Evolutionary conservation across 148 eudicot genomes (phyloP), one percentile per base, ranked within the genome.

Genomic region (Silene latifolia): DNA sequence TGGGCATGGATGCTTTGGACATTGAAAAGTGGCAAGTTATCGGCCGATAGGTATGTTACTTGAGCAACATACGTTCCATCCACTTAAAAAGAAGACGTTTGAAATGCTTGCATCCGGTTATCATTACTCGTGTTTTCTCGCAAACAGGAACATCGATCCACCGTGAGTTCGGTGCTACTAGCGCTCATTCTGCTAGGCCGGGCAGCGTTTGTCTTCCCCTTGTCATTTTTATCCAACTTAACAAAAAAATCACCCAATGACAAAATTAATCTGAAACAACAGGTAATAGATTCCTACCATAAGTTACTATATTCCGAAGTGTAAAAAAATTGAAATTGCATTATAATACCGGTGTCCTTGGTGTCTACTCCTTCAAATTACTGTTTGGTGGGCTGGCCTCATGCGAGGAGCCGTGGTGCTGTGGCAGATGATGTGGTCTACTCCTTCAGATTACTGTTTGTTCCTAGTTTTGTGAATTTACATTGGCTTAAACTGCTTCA

Each of bases 381-480:
- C 83, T 10, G 87, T 94, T 64, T 94, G 98, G 98, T 94, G 98
- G 98, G 97, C 98, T 63, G 98, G 98, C 83, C 88, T 93, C 64
- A 93, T 93, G 92, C 82, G 98, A 87, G 98, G 98, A 18, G 97
- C 98, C 44, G 99, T 95, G n/a, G n/a, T n/a, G n/a, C n/a, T n/a
- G n/a, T n/a, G n/a, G n/a, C n/a, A n/a, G n/a, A n/a, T n/a, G n/a
- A n/a, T n/a, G n/a, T n/a, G n/a, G n/a, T n/a, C n/a, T n/a, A n/a
- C n/a, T n/a, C n/a, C n/a, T n/a, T n/a, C n/a, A n/a, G n/a, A n/a
- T n/a, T n/a, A n/a, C n/a, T n/a, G n/a, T n/a, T n/a, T n/a, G n/a
- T n/a, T n/a, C n/a, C n/a, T n/a, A n/a, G n/a, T n/a, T n/a, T n/a
- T n/a, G n/a, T n/a, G n/a, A n/a, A n/a, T n/a, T n/a, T n/a, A n/a